Evolutionary conservation across 164 flowering plant species (phyloP).

Genomic region (Aristolochia californica): DNA sequence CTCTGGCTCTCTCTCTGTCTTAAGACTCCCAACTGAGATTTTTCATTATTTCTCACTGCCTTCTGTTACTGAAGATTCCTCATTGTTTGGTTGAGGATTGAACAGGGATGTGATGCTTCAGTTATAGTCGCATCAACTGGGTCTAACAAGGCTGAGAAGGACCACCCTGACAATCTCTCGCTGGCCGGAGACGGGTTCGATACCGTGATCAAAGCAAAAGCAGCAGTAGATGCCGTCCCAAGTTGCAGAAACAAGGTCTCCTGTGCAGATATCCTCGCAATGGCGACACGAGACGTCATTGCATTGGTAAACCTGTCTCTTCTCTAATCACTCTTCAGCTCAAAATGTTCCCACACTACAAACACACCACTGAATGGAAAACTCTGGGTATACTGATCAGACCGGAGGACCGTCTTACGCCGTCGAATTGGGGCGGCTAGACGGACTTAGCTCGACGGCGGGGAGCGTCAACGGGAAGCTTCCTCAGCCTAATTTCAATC

Average conservation of each 20-base stretch:
- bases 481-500: conserved; percentile 52
- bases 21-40: too few relatives aligned
- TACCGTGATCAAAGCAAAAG: conserved; percentile 81
- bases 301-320: conserved; percentile 23
- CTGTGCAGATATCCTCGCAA: conserved; percentile 83
- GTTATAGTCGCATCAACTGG: conserved; percentile 39
- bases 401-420: conserved; percentile 72
- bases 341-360: not conserved
- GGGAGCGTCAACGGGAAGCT: conserved; percentile 50
- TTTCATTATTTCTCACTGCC: too few relatives aligned
- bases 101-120: conserved; percentile 83
- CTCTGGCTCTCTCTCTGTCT: too few relatives aligned
- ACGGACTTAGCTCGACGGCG: conserved; percentile 52
- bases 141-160: conserved; percentile 66
- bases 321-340: not conserved
- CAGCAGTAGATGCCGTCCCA: conserved; percentile 47
- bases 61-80: too few relatives aligned
- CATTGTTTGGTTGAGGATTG: too few relatives aligned
- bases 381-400: conserved; percentile 19
- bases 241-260: conserved; percentile 72
- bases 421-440: conserved; percentile 77
- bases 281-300: conserved; percentile 73
- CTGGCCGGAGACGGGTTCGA: conserved; percentile 89
- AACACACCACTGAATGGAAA: not conserved
- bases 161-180: conserved; percentile 63